Percentiles rank a stretch among this genome's conserved stretches.
Evolutionary conservation across 2,329 filamentous ascomycete genomes (phyloP).

Genomic region (Tolypocladium cylindrosporum): DNA sequence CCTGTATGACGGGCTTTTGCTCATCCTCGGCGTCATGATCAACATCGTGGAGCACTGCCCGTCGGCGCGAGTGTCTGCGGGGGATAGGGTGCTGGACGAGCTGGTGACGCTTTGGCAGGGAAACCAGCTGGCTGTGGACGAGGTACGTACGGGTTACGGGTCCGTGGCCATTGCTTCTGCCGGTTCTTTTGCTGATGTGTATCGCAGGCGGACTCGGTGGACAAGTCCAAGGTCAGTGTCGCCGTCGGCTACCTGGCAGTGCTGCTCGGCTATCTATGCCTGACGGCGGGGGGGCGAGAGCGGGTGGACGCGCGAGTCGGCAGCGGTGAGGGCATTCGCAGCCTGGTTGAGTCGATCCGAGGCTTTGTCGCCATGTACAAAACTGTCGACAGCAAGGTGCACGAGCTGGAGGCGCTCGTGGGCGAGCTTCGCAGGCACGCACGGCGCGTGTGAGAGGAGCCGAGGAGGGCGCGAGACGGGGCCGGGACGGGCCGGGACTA

Average conservation of each 20-base stretch:
- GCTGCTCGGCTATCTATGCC: conserved; percentile 69
- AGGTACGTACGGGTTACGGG: conserved; percentile 42
- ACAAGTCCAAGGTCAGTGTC: conserved; percentile 72
- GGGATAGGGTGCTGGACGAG: conserved; percentile 37
- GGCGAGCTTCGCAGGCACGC: conserved; percentile 19
- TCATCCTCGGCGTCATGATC: conserved; percentile 74
- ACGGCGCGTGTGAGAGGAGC: not conserved
- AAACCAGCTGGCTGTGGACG: conserved; percentile 52
- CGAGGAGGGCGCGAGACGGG: not conserved
- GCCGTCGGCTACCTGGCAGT: conserved; percentile 80
- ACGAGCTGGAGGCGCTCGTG: conserved; percentile 27
- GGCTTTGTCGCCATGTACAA: conserved; percentile 45
- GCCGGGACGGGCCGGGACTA: not conserved
- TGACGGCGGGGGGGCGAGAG: conserved; percentile 36
- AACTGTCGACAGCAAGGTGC: conserved; percentile 34
- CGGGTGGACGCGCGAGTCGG: conserved; percentile 31
- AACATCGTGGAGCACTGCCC: conserved; percentile 77
- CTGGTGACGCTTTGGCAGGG: conserved; percentile 59
- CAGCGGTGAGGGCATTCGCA: conserved; percentile 29
- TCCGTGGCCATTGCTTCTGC: too few relatives aligned
- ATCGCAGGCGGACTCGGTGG: conserved; percentile 54
- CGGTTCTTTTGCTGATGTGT: not conserved
- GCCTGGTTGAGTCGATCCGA: conserved; percentile 40
- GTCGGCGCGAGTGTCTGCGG: conserved; percentile 38
- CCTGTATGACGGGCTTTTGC: conserved; percentile 59